Evolutionary conservation across 495 filamentous ascomycete species (phyloP).

Genomic region (Trichoderma reesei): DNA sequence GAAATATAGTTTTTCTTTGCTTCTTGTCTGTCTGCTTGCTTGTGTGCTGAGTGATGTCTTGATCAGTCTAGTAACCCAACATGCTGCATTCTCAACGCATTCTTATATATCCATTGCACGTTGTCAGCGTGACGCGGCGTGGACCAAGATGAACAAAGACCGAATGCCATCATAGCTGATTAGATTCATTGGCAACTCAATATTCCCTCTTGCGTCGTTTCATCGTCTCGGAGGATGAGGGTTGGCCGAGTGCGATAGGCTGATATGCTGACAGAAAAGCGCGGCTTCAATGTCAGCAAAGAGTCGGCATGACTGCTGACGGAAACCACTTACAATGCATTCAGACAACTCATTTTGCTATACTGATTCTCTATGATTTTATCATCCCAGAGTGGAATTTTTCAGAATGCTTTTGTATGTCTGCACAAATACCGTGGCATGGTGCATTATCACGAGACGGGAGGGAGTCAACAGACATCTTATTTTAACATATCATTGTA

Average conservation of each 20-base stretch:
- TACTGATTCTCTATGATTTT: no score
- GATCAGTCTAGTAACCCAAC: not conserved
- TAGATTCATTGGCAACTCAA: not conserved
- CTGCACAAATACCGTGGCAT: no score
- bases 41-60: not conserved
- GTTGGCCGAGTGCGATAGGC: not conserved
- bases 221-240: not conserved
- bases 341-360: no score
- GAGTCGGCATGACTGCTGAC: conserved; percentile 3
- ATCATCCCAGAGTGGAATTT: no score
- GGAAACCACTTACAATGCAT: not conserved
- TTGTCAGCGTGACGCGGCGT: conserved; percentile 1
- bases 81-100: not conserved
- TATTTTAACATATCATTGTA: no score
- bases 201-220: not conserved
- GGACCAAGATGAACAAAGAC: not conserved
- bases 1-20: not conserved
- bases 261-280: conserved; percentile 3
- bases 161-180: not conserved
- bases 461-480: no score
- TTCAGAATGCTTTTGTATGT: no score
- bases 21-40: no score
- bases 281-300: not conserved
- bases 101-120: conserved; percentile 1
- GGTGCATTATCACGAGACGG: no score